phyloP scores from a whole-genome alignment of 208 protist species.

The Crithidia thermophila region DNA sequence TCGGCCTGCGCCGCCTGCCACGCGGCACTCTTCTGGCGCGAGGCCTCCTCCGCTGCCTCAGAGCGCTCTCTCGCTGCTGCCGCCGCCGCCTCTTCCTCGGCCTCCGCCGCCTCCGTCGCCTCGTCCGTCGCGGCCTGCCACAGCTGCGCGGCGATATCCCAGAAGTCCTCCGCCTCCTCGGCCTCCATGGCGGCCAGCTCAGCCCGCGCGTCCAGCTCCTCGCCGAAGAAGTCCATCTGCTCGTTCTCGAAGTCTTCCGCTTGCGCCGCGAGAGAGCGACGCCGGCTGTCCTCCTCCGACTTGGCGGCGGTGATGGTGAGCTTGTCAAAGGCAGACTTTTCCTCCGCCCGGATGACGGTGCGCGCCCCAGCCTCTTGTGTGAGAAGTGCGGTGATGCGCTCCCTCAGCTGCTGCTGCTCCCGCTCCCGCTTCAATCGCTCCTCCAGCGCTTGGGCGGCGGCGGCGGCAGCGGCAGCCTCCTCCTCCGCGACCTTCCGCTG shows the following conservation, averaged over 20 bases:
- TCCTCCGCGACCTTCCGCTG: conserved; percentile 18
- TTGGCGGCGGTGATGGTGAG: not conserved
- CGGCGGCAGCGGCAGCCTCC: not conserved
- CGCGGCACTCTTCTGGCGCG: conserved; percentile 2
- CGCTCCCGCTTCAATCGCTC: conserved; percentile 2
- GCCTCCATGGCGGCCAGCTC: conserved; percentile 8
- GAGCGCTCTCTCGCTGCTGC: conserved; percentile 9
- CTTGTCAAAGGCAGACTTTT: conserved; percentile 2
- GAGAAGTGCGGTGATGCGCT: conserved; percentile 9
- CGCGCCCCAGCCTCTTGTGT: conserved; percentile 17
- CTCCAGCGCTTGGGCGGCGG: not conserved
- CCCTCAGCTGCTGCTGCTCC: conserved; percentile 3
- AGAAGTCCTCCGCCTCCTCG: conserved; percentile 12
- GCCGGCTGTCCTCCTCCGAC: not conserved
- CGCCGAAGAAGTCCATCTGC: conserved; percentile 3
- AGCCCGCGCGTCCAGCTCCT: conserved; percentile 16
- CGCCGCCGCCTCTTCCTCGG: conserved; percentile 9
- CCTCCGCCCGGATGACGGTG: not conserved
- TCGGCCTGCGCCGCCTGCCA: conserved; percentile 7
- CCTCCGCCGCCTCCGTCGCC: not conserved
- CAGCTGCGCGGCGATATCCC: conserved; percentile 13
- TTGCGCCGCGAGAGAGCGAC: not conserved
- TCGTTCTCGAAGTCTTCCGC: conserved; percentile 13
- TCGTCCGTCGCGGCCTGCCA: conserved; percentile 16
- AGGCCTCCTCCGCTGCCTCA: conserved; percentile 1